Conservation (phyloP, 768 basidiomycete species). For the Termitomyces sp. region DNA sequence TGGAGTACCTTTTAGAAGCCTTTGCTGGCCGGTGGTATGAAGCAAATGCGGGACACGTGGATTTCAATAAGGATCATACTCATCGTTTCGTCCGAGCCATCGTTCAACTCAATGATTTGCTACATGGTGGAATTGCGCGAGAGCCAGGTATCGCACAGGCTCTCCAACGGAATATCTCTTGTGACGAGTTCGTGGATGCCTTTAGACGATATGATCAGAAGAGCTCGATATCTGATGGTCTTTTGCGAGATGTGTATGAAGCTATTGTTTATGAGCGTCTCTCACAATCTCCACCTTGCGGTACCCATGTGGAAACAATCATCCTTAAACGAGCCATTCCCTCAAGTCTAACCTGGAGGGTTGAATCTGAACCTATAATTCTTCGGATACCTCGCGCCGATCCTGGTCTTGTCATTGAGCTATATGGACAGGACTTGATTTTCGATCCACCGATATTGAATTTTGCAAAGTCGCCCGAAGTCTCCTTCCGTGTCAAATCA, state of each 20-base stretch:
- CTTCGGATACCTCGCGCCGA: constrained; percentile 84
- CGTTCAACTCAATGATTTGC: constrained; percentile 81
- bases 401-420: constrained; percentile 72
- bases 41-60: constrained; percentile 71
- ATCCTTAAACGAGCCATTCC: constrained; percentile 73
- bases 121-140: constrained; percentile 70
- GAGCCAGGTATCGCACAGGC: constrained; percentile 51
- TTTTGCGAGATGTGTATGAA: constrained; percentile 71
- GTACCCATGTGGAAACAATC: constrained; percentile 47
- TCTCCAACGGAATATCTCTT: constrained; percentile 54
- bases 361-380: constrained; percentile 83
- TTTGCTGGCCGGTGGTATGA: constrained; percentile 91
- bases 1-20: constrained; percentile 73
- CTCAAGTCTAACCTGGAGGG: constrained; percentile 75
- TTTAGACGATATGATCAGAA: constrained; percentile 77
- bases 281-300: constrained; percentile 56
- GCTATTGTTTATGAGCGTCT: constrained; percentile 71
- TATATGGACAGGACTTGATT: constrained; percentile 80
- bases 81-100: constrained; percentile 73
- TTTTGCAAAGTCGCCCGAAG: constrained; percentile 74
- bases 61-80: constrained; percentile 80
- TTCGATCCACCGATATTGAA: constrained; percentile 85
- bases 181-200: constrained; percentile 76
- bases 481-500: constrained; percentile 90
- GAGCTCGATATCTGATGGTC: constrained; percentile 64